phyloP scores from a whole-genome alignment of 331 rosid species.

The Pyrus hybrid region DNA sequence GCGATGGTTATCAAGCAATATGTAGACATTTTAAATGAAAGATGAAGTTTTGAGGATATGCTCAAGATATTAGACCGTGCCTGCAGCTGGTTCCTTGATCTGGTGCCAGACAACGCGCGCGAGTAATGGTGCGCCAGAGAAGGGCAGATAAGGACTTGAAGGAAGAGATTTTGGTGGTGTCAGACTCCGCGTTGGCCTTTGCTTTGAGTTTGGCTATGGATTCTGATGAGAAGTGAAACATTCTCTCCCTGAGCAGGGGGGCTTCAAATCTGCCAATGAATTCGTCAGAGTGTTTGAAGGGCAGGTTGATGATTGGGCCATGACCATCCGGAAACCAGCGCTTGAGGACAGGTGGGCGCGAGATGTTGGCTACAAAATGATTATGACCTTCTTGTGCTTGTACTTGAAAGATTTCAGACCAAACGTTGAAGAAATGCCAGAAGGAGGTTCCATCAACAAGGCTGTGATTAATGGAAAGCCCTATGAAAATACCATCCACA shows the following conservation, averaged over 20 bases:
- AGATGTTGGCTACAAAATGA: conserved; percentile 1
- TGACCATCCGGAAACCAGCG: conserved; percentile 52
- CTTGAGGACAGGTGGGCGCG: conserved; percentile 31
- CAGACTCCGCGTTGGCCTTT: conserved; percentile 36
- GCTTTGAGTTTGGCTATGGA: conserved; percentile 53
- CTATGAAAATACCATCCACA: conserved; percentile 45
- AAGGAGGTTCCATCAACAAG: conserved; percentile 50
- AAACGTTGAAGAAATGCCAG: conserved; percentile 57
- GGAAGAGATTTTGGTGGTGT: conserved; percentile 41
- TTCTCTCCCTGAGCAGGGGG: conserved; percentile 41
- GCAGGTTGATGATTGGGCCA: conserved; percentile 42
- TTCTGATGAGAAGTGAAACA: conserved; percentile 52
- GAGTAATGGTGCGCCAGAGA: conserved; percentile 52
- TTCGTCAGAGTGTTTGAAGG: conserved; percentile 40
- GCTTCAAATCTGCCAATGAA: conserved; percentile 34
- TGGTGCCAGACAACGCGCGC: conserved; percentile 6
- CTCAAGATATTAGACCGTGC: neutral
- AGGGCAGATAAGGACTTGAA: conserved; percentile 58
- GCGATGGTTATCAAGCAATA: neutral
- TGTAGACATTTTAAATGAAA: neutral
- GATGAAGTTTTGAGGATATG: neutral
- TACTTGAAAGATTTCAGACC: conserved; percentile 47
- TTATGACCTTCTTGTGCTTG: neutral
- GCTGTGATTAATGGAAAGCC: conserved; percentile 43
- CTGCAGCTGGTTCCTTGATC: conserved; percentile 22